These are phyloP conservation scores for Pleurotus citrinopileatus DNA, from an alignment of 768 basidiomycete genomes.

Conservation along the genomic window DNA sequence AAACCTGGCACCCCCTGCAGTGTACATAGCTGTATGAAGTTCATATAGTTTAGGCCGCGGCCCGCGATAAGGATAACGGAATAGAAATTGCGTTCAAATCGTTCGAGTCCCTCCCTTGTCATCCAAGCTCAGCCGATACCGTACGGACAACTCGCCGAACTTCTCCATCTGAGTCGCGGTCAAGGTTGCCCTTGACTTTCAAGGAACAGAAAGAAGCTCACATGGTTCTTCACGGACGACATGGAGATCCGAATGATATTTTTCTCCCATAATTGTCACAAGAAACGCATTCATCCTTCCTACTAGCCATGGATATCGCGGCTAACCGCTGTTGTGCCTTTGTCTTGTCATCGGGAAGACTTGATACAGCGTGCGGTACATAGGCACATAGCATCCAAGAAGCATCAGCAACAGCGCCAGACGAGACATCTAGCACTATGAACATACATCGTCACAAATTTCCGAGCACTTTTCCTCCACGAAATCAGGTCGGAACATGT, in stretches of 20 bases:
- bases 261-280: neutral
- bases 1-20: too few relatives aligned
- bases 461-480: neutral
- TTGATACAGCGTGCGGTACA: neutral
- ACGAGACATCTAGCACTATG: too few relatives aligned
- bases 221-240: neutral
- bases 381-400: neutral
- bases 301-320: neutral
- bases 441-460: too few relatives aligned
- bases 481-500: neutral
- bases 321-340: neutral
- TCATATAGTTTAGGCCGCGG: too few relatives aligned
- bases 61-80: too few relatives aligned
- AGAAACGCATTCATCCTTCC: neutral
- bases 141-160: too few relatives aligned
- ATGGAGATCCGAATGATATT: neutral
- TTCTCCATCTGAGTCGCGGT: too few relatives aligned
- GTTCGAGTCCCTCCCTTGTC: too few relatives aligned
- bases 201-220: neutral
- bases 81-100: too few relatives aligned
- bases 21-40: too few relatives aligned
- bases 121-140: too few relatives aligned
- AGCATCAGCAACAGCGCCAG: too few relatives aligned
- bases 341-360: constrained; percentile 1
- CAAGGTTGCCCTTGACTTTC: neutral